Evolutionary conservation across 1,284 basidiomycete genomes (phyloP), one percentile per base, ranked within the genome.

Genomic region (Ganoderma leucocontextum): DNA sequence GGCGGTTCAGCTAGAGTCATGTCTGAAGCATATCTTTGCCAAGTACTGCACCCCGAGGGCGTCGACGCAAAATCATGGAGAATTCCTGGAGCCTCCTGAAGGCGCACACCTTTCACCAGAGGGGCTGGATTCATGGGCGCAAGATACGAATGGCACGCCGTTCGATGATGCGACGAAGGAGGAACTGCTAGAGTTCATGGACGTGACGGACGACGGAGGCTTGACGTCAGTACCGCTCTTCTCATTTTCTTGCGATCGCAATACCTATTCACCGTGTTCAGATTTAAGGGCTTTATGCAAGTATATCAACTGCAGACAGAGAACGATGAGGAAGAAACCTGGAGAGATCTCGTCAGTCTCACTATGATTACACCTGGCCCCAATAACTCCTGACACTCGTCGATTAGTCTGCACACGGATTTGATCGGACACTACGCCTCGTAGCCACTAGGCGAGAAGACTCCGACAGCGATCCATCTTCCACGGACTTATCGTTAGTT

Each of bases 251-350:
- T 15, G 15, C 13, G 44, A 29, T 35, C 19, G 17, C 42, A 36
- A 41, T 61, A 36, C 44, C 25, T 52, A 41, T 38, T 35, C n/a
- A 17, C 22, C 5, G 22, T 47, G 12, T 52, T 25, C 68, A 93
- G 91, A 29, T 89, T 92, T 76, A 89, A 90, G 76, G 92, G 92
- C 3, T 94, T 94, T 76, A 75, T 93, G 75, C 91, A 93, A 76
- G 87, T 94, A 60, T 94, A 94, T 75, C 91, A 92, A 74, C 78
- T 94, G 36, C 92, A 94, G 78, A 93, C 92, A 1, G 90, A 92
- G 75, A 92, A 89, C 72, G 92, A 94, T 70, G 91, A 92, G 75
- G 91, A 91, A 77, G 92, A 94, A 79, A 94, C 92, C 10, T 94
- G 91, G 92, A 83, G 85, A 77, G 92, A 94, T 82, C 80, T 94